phyloP scores from a whole-genome alignment of 148 eudicot species.

The Bassia scoparia region DNA sequence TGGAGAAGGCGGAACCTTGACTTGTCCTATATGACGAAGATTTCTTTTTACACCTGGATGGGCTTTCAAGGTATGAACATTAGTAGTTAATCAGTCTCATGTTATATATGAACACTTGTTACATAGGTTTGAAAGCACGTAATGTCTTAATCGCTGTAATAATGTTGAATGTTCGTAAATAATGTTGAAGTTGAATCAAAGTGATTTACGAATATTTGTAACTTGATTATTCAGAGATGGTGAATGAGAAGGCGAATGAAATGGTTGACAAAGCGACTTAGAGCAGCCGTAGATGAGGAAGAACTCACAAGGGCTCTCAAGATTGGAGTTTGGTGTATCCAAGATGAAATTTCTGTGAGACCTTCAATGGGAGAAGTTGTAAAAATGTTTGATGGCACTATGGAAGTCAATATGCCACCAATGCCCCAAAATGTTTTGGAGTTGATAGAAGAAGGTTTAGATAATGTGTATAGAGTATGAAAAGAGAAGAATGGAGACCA shows the following conservation, averaged over 20 bases:
- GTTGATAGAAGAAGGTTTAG: conserved; percentile 88
- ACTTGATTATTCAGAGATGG: conserved; percentile 40
- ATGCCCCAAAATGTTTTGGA: conserved; percentile 88
- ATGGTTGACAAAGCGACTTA: conserved; percentile 70
- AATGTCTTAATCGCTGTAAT: no score
- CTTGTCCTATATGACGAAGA: conserved; percentile 62
- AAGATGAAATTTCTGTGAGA: conserved; percentile 69
- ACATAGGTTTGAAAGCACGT: no score
- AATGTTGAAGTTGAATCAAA: no score
- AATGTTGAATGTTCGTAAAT: no score
- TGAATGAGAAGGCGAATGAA: conserved; percentile 47
- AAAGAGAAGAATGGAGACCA: no score
- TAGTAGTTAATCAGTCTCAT: no score
- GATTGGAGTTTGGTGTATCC: conserved; percentile 89
- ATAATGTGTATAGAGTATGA: conserved; percentile 84
- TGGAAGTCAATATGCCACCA: conserved; percentile 61
- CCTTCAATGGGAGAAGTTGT: conserved; percentile 98
- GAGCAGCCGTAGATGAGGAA: conserved; percentile 56
- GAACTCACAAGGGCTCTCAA: conserved; percentile 60
- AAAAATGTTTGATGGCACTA: conserved; percentile 81
- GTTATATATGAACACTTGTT: no score
- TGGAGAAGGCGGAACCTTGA: conserved; percentile 93
- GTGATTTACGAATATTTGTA: background rate
- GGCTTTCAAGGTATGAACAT: conserved; percentile 74
- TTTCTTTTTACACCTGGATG: conserved; percentile 90